A percentile compares a stretch with the other conserved stretches of the same genome.
These are phyloP conservation scores for Wickerhamiella hasegawae DNA, from an alignment of 805 yeast species.

Conservation along the genomic window DNA sequence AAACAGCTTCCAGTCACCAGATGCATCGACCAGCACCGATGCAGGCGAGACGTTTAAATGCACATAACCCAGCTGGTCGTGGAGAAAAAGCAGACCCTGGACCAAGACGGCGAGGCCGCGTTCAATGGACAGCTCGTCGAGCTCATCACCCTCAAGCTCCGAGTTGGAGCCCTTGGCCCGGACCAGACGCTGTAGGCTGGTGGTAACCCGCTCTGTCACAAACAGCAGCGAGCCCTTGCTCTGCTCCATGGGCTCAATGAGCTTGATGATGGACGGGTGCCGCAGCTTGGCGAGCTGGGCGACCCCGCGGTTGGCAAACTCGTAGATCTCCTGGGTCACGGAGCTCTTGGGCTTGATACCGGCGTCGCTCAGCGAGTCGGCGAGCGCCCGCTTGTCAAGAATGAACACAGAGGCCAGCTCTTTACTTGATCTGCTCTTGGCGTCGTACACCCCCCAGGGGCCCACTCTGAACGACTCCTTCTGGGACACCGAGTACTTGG, in stretches of 20 bases:
- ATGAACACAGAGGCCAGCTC: constrained; percentile 61
- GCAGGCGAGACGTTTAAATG: constrained; percentile 70
- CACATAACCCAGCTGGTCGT: constrained; percentile 53
- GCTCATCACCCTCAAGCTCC: constrained; percentile 27
- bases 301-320: constrained; percentile 50
- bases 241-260: constrained; percentile 83
- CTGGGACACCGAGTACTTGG: constrained; percentile 47
- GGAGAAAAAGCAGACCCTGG: constrained; percentile 70
- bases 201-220: constrained; percentile 67
- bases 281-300: constrained; percentile 60
- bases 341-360: constrained; percentile 32
- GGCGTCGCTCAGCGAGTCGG: constrained; percentile 33
- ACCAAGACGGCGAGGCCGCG: constrained; percentile 71
- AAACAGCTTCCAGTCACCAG: constrained; percentile 83
- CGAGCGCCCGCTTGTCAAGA: constrained; percentile 67
- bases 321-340: constrained; percentile 45
- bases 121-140: constrained; percentile 58
- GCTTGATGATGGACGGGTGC: constrained; percentile 74
- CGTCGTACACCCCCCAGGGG: constrained; percentile 77
- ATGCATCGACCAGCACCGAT: constrained; percentile 55
- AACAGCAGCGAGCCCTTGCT: constrained; percentile 61
- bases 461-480: constrained; percentile 59
- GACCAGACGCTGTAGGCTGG: constrained; percentile 33
- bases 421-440: constrained; percentile 39
- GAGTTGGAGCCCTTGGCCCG: constrained; percentile 18